Evolutionary conservation across 352 stramenopile species (phyloP).

Genomic region (Phytopythium montanum): DNA sequence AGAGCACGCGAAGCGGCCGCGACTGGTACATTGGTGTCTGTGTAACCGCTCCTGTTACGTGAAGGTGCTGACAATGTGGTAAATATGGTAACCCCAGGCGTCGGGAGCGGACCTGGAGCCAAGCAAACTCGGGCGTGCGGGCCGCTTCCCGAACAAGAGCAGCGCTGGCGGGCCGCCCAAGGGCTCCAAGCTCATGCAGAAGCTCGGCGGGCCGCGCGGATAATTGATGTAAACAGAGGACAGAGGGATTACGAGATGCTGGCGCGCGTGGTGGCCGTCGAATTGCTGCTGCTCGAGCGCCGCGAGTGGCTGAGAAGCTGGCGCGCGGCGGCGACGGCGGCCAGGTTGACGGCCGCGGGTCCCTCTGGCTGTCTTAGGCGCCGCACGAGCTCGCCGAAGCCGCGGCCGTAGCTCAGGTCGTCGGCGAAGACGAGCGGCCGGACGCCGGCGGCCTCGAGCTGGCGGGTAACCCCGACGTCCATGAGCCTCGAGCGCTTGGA

Average conservation of each 20-base stretch:
- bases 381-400: slow-evolving; percentile 47
- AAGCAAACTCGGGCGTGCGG: slow-evolving; percentile 44
- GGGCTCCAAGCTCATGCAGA: slow-evolving; percentile 71
- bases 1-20: slow-evolving; percentile 48
- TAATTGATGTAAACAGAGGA: no score
- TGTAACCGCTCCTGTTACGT: not conserved
- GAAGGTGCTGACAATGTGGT: not conserved
- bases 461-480: slow-evolving; percentile 25
- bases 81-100: not conserved
- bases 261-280: slow-evolving; percentile 7
- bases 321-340: slow-evolving; percentile 32
- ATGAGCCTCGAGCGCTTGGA: slow-evolving; percentile 44
- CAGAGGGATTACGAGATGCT: slow-evolving; percentile 24
- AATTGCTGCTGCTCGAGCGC: slow-evolving; percentile 7
- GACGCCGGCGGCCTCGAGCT: slow-evolving; percentile 31
- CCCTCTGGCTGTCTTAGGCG: slow-evolving; percentile 31
- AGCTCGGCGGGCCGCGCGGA: slow-evolving; percentile 38
- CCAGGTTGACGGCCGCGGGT: slow-evolving; percentile 21
- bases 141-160: slow-evolving; percentile 34
- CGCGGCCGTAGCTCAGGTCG: slow-evolving; percentile 62
- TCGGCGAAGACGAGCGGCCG: slow-evolving; percentile 50
- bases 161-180: slow-evolving; percentile 19
- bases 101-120: slow-evolving; percentile 44
- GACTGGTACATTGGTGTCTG: slow-evolving; percentile 31
- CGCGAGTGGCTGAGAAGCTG: slow-evolving; percentile 29